These are phyloP conservation scores for Mycena epipterygia DNA, from an alignment of 768 basidiomycete species.

Conservation along the genomic window DNA sequence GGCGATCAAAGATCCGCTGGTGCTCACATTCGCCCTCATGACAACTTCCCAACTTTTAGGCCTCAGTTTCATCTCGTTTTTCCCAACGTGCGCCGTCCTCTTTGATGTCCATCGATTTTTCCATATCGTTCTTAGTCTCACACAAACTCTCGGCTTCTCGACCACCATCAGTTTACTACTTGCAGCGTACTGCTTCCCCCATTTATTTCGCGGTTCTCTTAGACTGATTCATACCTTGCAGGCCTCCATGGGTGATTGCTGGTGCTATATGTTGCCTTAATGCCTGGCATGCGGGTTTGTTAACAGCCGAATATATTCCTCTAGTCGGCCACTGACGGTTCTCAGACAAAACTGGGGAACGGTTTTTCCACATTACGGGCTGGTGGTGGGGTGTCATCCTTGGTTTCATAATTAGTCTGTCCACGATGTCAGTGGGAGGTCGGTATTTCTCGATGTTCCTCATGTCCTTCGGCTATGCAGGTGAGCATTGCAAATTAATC, in stretches of 20 bases:
- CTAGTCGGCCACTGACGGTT: neutral
- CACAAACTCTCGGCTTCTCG: slow-evolving; percentile 71
- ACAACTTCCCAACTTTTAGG: slow-evolving; percentile 64
- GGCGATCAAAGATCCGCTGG: slow-evolving; percentile 69
- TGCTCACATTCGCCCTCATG: slow-evolving; percentile 69
- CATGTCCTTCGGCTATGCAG: slow-evolving; percentile 69
- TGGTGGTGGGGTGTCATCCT: slow-evolving; percentile 75
- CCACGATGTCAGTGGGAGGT: slow-evolving; percentile 64
- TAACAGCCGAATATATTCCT: slow-evolving; percentile 35
- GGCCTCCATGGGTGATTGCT: slow-evolving; percentile 74
- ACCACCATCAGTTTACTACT: slow-evolving; percentile 71
- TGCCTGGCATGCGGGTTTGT: slow-evolving; percentile 65
- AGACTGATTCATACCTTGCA: slow-evolving; percentile 36
- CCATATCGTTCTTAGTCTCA: slow-evolving; percentile 49
- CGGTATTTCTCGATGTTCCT: slow-evolving; percentile 75
- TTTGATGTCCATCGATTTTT: neutral
- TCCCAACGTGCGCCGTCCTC: slow-evolving; percentile 28
- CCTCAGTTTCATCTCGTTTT: slow-evolving; percentile 73
- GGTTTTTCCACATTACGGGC: slow-evolving; percentile 70
- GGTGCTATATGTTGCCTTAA: slow-evolving; percentile 57
- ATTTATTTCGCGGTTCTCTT: neutral
- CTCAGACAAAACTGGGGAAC: slow-evolving; percentile 70
- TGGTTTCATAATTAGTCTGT: slow-evolving; percentile 72
- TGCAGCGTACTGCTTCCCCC: slow-evolving; percentile 58
- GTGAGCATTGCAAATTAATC: slow-evolving; percentile 38